Base-by-base conservation (phyloP, 441 rosid genomes). In the Daphne laureola region DNA sequence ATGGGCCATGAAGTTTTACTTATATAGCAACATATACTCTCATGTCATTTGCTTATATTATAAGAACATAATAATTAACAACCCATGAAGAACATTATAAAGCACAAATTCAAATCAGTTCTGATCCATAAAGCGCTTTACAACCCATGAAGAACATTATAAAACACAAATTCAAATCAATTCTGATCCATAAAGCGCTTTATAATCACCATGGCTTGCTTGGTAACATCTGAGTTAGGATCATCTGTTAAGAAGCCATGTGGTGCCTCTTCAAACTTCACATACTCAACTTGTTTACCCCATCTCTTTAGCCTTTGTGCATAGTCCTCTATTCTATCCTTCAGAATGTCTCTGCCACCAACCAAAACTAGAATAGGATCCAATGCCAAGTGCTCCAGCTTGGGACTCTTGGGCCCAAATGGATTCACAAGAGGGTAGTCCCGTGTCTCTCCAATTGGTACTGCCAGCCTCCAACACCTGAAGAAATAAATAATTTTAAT, bases 381-480 rank as follows among this genome's bases (percentile, higher is more conserved):
- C 15, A 80, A 67, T 12, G 57, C 46, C 16, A 67, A 17, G 0
- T 49, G 21, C 50, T 70, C 71, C 2, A 76, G 74, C 46, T 51
- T 58, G 14, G 8, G 26, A 67, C 82, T 78, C 0, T n/a, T 6
- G 9, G 78, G 79, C 14, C 84, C 84, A 41, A 74, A 80, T 48
- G 90, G 90, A 64, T 80, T 83, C 68, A 76, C 71, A 1, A 74
- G 27, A 0, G 86, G 84, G 53, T 78, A 73, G 62, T 80, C 86
- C 1, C 64, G 72, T n/a, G 81, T 70, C 0, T 71, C 90, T 40
- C 84, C 82, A 0, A 43, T 4, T 4, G 82, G 81, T 43, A 74
- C 51, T 0, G 82, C 80, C 2, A 78, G 31, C 53, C 84, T 76
- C 84, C 84, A 83, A 51, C 65, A 71, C 75, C 82, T 78, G 40